Base-by-base conservation (phyloP, 441 rosid species). In the Populus hybrid region DNA sequence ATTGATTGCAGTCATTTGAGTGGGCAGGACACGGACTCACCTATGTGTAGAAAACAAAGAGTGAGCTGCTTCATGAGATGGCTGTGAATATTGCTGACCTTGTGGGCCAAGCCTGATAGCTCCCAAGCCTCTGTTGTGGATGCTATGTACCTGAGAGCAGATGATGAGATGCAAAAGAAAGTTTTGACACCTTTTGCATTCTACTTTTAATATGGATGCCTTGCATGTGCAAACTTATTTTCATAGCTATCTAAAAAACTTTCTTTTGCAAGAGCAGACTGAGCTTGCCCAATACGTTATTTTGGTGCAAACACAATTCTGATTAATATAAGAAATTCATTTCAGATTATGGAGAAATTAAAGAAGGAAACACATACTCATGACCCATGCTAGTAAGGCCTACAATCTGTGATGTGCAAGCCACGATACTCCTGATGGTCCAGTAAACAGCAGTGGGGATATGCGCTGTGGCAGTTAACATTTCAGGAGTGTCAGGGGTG, bases 361-460 rank as follows among this genome's bases (percentile, higher is more conserved):
- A 20, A 24, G 10, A 46, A 68, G n/a, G 16, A 10, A 73, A 69
- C 32, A 74, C 84, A 9, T 82, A 92, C 97, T 89, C 89, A 18
- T 83, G 86, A 21, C 91, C 87, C 74, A 87, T 77, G 63, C 87
- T 80, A 71, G 88, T 84, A 50, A 90, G 84, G 79, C 87, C 83
- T 23, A 81, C 76, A 69, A 93, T 85, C 85, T 89, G 92, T 36
- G 88, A 79, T 24, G 90, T 86, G 76, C 95, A 90, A 50, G 90
- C 91, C 80, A 90, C 79, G 6, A 86, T 78, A 73, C 88, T 84
- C 80, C 91, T 85, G 78, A 90, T 84, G 61, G 93, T 89, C 97
- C 91, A 91, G 72, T 89, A 89, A 70, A 93, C 91, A 57, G 92
- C 88, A 67, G 73, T 75, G 16, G 98, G 95, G 74, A 93, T 82